These are phyloP conservation scores for Pestalotiopsis sp. DNA, from an alignment of 2,329 filamentous ascomycete species.

Conservation along the genomic window DNA sequence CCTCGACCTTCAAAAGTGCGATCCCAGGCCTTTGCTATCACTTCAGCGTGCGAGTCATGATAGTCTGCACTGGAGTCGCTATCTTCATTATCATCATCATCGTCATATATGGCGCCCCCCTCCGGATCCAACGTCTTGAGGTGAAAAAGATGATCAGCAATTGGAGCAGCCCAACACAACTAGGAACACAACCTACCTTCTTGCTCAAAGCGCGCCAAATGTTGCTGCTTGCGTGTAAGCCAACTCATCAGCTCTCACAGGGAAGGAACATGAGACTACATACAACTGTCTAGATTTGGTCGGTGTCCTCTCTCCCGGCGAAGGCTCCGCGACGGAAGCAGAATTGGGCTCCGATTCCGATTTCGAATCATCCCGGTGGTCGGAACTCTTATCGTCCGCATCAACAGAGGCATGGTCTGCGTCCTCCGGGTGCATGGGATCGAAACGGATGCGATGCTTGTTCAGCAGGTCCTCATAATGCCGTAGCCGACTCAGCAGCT, in stretches of 20 bases:
- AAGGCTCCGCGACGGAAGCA: slow-evolving; percentile 21
- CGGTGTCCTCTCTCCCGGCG: slow-evolving; percentile 14
- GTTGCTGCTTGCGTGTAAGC: slow-evolving; percentile 33
- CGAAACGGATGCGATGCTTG: slow-evolving; percentile 56
- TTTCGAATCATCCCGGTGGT: slow-evolving; percentile 27
- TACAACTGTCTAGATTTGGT: slow-evolving; percentile 25
- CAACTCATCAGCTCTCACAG: background rate
- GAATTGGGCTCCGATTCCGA: slow-evolving; percentile 15
- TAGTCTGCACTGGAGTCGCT: slow-evolving; percentile 31
- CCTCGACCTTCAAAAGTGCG: slow-evolving; percentile 33
- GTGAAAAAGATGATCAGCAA: background rate
- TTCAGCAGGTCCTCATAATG: slow-evolving; percentile 59
- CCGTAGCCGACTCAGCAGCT: slow-evolving; percentile 57
- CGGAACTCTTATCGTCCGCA: slow-evolving; percentile 9
- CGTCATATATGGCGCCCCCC: slow-evolving; percentile 16
- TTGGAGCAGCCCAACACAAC: slow-evolving; percentile 16
- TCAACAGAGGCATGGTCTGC: slow-evolving; percentile 19
- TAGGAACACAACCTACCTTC: slow-evolving; percentile 32
- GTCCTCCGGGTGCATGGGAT: slow-evolving; percentile 36
- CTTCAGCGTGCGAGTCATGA: slow-evolving; percentile 31
- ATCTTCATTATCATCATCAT: slow-evolving; percentile 24
- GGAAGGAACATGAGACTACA: slow-evolving; percentile 18
- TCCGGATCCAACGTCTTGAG: background rate
- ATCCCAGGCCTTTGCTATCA: slow-evolving; percentile 48
- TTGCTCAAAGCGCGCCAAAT: slow-evolving; percentile 48